These are phyloP conservation scores for Rhodocollybia butyracea DNA, from an alignment of 768 basidiomycete genomes.

Conservation along the genomic window DNA sequence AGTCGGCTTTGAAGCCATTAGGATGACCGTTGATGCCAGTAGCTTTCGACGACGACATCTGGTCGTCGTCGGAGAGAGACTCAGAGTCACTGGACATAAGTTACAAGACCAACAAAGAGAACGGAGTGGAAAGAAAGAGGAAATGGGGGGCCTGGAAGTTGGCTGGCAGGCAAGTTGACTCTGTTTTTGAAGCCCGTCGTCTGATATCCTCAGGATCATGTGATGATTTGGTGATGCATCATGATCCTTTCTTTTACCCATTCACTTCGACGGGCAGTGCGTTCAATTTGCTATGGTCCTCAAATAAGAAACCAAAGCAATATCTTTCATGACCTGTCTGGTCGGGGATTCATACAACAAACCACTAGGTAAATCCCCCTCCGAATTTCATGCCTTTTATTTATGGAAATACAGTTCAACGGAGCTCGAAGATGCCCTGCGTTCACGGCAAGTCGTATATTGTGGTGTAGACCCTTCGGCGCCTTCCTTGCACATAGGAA, in stretches of 20 bases:
- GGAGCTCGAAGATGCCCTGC: slow-evolving; percentile 34
- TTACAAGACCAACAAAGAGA: slow-evolving; percentile 8
- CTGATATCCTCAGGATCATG: not conserved
- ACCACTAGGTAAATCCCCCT: slow-evolving; percentile 34
- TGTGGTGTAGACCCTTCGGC: slow-evolving; percentile 94
- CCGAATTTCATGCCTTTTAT: not conserved
- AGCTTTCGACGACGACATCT: slow-evolving; percentile 44
- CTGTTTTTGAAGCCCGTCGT: not conserved
- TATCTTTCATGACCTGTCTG: slow-evolving; percentile 39
- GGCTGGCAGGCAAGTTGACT: not conserved
- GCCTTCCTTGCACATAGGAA: slow-evolving; percentile 86
- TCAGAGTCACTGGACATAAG: slow-evolving; percentile 2
- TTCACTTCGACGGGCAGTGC: slow-evolving; percentile 4
- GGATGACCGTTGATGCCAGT: slow-evolving; percentile 44
- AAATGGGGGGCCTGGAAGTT: not conserved
- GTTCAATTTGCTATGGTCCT: not conserved
- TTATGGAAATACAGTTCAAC: slow-evolving; percentile 31
- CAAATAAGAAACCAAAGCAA: not conserved
- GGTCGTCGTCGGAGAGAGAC: slow-evolving; percentile 56
- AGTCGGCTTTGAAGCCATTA: slow-evolving; percentile 35
- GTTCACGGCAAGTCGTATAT: slow-evolving; percentile 60
- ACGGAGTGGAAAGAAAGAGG: not conserved
- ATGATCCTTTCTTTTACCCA: slow-evolving; percentile 5
- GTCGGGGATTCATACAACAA: slow-evolving; percentile 47
- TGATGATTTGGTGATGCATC: not conserved